phyloP scores from a whole-genome alignment of 2,329 filamentous ascomycete species.

The Calonectria honghensis region DNA sequence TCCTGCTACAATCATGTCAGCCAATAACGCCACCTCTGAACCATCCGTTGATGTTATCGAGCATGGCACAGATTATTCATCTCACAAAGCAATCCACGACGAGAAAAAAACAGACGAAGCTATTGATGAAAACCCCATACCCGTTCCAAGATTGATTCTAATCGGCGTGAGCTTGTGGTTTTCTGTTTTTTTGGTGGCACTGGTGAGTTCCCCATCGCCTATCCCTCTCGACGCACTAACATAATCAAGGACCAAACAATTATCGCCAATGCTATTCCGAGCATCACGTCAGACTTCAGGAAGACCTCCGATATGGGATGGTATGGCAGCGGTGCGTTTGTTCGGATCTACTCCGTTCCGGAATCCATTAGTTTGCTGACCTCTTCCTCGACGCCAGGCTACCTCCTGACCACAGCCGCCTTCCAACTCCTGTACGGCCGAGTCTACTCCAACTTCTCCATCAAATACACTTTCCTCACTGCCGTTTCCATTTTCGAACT shows the following conservation, averaged over 20 bases:
- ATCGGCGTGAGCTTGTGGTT: slow-evolving; percentile 16
- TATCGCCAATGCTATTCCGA: slow-evolving; percentile 65
- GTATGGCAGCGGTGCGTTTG: slow-evolving; percentile 61
- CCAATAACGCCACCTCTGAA: not conserved
- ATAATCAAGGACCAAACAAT: slow-evolving; percentile 59
- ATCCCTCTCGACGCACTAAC: not conserved
- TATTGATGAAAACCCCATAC: not conserved
- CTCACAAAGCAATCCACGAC: not conserved
- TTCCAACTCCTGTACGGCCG: slow-evolving; percentile 64
- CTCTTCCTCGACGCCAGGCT: slow-evolving; percentile 51
- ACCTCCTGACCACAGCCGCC: slow-evolving; percentile 63
- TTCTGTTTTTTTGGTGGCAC: slow-evolving; percentile 9
- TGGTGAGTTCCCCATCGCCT: not conserved
- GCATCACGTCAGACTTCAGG: slow-evolving; percentile 64
- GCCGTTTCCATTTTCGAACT: slow-evolving; percentile 65
- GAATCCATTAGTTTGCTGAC: slow-evolving; percentile 1
- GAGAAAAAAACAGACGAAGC: not conserved
- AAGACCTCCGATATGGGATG: slow-evolving; percentile 68
- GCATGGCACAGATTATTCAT: not conserved
- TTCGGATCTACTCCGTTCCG: not conserved
- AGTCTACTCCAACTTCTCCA: slow-evolving; percentile 66
- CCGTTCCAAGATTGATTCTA: not conserved
- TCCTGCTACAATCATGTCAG: not conserved
- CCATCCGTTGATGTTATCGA: fast-evolving
- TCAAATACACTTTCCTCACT: slow-evolving; percentile 64